These are phyloP conservation scores for Sequoia sempervirens DNA, from an alignment of 75 land plant genomes.

Conservation along the genomic window DNA sequence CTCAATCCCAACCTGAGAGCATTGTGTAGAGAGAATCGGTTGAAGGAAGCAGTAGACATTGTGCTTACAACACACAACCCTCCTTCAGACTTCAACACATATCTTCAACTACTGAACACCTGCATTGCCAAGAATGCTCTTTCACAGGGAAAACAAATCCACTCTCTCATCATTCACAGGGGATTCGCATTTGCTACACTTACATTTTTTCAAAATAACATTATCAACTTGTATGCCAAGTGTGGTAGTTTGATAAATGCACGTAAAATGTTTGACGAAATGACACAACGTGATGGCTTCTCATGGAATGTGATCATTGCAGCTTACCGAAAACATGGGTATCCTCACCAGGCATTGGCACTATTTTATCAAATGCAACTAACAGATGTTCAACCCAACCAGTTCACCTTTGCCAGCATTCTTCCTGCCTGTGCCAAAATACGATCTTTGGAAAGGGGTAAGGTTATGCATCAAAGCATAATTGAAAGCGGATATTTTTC, in stretches of 20 bases:
- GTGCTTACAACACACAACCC: not conserved
- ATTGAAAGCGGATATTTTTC: slow-evolving; percentile 23
- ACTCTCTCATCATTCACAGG: not conserved
- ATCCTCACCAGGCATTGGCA: slow-evolving; percentile 27
- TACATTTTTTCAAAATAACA: not conserved
- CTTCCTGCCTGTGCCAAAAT: slow-evolving; percentile 55
- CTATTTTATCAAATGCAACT: slow-evolving; percentile 42
- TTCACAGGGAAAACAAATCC: slow-evolving; percentile 12
- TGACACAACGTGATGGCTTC: slow-evolving; percentile 43
- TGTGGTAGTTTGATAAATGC: slow-evolving; percentile 47
- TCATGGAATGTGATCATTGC: slow-evolving; percentile 67
- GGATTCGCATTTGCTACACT: not conserved
- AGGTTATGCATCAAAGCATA: slow-evolving; percentile 39
- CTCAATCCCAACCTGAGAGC: not conserved
- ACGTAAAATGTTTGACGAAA: slow-evolving; percentile 33
- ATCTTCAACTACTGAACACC: not conserved
- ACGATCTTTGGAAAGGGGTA: slow-evolving; percentile 34
- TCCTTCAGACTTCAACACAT: not conserved
- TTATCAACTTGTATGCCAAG: slow-evolving; percentile 34
- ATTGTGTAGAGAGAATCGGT: not conserved
- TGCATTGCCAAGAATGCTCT: not conserved
- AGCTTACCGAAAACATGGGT: slow-evolving; percentile 39
- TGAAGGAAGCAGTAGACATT: not conserved
- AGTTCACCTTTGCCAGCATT: slow-evolving; percentile 44
- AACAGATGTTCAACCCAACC: slow-evolving; percentile 31